Conservation (phyloP, 768 basidiomycete species). For the Rhizopogon salebrosus region DNA sequence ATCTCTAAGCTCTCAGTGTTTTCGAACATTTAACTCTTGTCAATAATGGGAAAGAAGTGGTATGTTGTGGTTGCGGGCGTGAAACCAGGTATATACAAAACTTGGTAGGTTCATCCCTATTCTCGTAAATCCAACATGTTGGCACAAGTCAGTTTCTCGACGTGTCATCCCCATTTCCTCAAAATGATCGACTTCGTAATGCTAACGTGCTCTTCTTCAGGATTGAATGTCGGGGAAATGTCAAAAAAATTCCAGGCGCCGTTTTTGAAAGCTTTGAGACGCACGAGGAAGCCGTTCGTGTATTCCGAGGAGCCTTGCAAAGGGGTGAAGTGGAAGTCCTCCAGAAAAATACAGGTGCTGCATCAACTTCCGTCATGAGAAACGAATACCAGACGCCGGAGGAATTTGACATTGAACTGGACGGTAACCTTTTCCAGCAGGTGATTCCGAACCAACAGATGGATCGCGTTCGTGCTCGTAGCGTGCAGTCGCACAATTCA, state of each 20-base stretch:
- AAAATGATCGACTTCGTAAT: background rate
- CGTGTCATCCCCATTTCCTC: conserved; percentile 8
- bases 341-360: conserved; percentile 5
- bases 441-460: background rate
- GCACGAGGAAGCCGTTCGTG: conserved; percentile 34
- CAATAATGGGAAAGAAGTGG: conserved; percentile 17
- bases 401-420: conserved; percentile 7
- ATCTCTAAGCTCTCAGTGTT: background rate
- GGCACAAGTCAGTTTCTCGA: conserved; percentile 20
- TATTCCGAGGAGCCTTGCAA: conserved; percentile 23
- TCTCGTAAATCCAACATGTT: conserved; percentile 18
- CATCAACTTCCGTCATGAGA: conserved; percentile 2
- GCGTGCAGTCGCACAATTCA: conserved; percentile 5
- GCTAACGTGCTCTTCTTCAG: conserved; percentile 24
- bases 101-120: conserved; percentile 14
- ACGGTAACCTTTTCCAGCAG: background rate
- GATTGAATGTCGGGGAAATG: conserved; percentile 40
- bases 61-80: conserved; percentile 25
- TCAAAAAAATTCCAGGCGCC: conserved; percentile 37
- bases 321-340: conserved; percentile 23
- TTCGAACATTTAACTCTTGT: background rate
- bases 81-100: conserved; percentile 25
- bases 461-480: conserved; percentile 2
- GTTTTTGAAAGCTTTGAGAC: conserved; percentile 39
- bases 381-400: conserved; percentile 9